Conservation (phyloP, 2,329 filamentous ascomycete species). For the Hymenoscyphus fructigenus region DNA sequence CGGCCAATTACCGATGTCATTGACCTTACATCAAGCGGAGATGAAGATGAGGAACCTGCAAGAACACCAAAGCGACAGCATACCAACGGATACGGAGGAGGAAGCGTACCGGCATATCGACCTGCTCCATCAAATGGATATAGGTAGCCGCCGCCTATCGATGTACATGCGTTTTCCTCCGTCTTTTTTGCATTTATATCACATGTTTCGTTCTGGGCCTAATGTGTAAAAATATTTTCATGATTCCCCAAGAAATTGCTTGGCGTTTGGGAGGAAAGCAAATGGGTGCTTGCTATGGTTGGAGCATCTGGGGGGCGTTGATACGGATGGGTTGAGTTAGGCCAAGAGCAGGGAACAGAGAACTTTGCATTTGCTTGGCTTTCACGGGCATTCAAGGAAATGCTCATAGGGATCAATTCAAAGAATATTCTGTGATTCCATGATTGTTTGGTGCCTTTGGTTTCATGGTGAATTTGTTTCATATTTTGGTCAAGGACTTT, state of each 20-base stretch:
- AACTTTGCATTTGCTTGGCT: background rate
- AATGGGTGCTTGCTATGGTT: too few relatives aligned
- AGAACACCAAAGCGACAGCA: constrained; percentile 36
- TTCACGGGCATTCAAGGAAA: too few relatives aligned
- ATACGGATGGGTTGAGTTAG: too few relatives aligned
- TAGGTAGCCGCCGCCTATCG: background rate
- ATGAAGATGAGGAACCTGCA: constrained; percentile 47
- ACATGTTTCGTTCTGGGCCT: background rate
- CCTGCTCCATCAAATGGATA: constrained; percentile 19
- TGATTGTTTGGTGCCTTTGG: too few relatives aligned
- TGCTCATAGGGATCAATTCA: too few relatives aligned
- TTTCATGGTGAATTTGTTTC: too few relatives aligned
- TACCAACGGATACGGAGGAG: constrained; percentile 16
- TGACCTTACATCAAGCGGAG: constrained; percentile 53
- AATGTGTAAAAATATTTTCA: background rate
- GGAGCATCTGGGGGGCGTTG: too few relatives aligned
- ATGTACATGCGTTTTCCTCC: background rate
- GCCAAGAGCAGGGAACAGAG: background rate
- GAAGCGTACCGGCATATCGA: constrained; percentile 18
- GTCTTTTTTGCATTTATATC: background rate
- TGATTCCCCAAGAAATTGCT: constrained; percentile 3
- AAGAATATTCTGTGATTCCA: too few relatives aligned
- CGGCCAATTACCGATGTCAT: constrained; percentile 49
- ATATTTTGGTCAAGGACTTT: too few relatives aligned
- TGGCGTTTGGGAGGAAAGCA: background rate